Conservation (phyloP, 2,329 filamentous ascomycete species). For the Ambrosiella xylebori region DNA sequence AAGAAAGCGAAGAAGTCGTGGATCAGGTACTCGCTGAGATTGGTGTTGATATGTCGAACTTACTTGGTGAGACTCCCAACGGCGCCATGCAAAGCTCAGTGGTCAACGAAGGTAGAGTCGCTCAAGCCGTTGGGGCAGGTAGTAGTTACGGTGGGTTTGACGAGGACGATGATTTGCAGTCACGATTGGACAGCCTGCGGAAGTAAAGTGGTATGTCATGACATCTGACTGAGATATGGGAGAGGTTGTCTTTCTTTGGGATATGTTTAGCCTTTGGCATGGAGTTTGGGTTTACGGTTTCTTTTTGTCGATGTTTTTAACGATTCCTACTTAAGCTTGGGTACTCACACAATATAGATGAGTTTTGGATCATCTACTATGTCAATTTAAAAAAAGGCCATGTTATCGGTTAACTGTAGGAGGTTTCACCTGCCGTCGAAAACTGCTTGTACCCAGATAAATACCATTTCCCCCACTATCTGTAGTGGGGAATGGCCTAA, state of each 20-base stretch:
- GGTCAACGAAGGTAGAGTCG: conserved; percentile 57
- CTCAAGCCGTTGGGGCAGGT: conserved; percentile 49
- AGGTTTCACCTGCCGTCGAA: too few relatives aligned
- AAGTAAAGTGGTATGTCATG: conserved; percentile 23
- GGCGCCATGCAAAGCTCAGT: conserved; percentile 47
- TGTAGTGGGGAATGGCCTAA: not conserved
- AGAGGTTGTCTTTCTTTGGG: not conserved
- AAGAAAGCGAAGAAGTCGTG: conserved; percentile 91
- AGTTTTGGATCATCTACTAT: too few relatives aligned
- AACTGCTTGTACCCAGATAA: too few relatives aligned
- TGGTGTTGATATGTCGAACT: conserved; percentile 63
- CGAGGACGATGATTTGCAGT: conserved; percentile 89
- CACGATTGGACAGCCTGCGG: conserved; percentile 73
- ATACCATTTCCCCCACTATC: too few relatives aligned
- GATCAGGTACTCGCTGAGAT: conserved; percentile 96
- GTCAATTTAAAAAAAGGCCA: too few relatives aligned
- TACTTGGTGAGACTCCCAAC: conserved; percentile 77
- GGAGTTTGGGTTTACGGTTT: not conserved
- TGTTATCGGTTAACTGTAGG: too few relatives aligned
- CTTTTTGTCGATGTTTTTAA: not conserved
- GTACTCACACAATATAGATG: too few relatives aligned
- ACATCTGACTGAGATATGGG: not conserved
- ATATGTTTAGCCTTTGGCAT: not conserved
- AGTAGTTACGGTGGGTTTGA: conserved; percentile 30
- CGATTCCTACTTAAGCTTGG: not conserved